Conservation (phyloP, 345 rosid species). For the Laguncularia racemosa region DNA sequence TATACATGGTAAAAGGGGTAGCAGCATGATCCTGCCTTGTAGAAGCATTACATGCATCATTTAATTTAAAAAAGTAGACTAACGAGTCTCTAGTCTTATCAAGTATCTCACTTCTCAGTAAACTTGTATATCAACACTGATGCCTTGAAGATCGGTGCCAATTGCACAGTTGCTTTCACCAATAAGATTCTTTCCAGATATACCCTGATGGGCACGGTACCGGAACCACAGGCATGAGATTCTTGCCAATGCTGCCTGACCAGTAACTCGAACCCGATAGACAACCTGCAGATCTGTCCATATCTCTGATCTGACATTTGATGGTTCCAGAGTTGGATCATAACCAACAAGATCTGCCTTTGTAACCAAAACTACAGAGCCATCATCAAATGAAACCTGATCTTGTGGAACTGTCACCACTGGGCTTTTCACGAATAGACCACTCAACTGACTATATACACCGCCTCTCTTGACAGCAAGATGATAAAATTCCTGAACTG, state of each 20-base stretch:
- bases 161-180: slow-evolving; percentile 30
- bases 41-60: slow-evolving; percentile 10
- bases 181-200: slow-evolving; percentile 28
- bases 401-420: slow-evolving; percentile 21
- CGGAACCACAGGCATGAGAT: slow-evolving; percentile 70
- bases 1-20: background rate
- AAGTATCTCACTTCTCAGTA: slow-evolving; percentile 31
- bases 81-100: background rate
- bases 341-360: slow-evolving; percentile 82
- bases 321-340: slow-evolving; percentile 27
- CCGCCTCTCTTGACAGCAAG: slow-evolving; percentile 31
- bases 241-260: slow-evolving; percentile 59
- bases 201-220: no score
- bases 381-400: slow-evolving; percentile 63
- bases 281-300: slow-evolving; percentile 66
- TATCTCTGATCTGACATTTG: slow-evolving; percentile 25
- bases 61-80: background rate
- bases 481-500: slow-evolving; percentile 72
- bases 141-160: slow-evolving; percentile 42
- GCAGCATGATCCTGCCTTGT: slow-evolving; percentile 3
- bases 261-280: slow-evolving; percentile 59
- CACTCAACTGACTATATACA: slow-evolving; percentile 13
- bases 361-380: slow-evolving; percentile 72
- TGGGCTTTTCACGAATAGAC: slow-evolving; percentile 20
- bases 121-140: slow-evolving; percentile 76